Evolutionary conservation across 805 yeast species (phyloP), one percentile per base, ranked within the genome.

Genomic region (Saturnispora besseyi): DNA sequence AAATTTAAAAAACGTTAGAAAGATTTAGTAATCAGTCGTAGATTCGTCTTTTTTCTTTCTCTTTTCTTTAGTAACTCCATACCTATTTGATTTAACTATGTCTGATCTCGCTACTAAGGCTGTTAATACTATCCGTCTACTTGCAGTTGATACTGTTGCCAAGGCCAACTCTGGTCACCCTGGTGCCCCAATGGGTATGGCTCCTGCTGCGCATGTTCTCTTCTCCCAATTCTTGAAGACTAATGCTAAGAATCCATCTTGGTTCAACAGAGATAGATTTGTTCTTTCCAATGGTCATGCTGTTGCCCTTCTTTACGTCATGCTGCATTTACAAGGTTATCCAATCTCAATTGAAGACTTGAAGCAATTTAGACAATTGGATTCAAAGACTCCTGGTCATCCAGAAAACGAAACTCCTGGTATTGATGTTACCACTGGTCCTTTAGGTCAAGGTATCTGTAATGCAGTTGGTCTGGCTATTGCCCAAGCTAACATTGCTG

Each of bases 101-200:
- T 57, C 65, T 46, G 82, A 79, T 53, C 71, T 86, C 62, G 96
- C 90, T 69, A 74, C 73, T 58, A 75, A 75, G 66, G 87, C 96
- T 52, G 75, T 91, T 70, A 76, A 78, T 76, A 87, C 98, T 60
- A 86, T 91, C 74, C 88, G 96, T 74, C 72, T 83, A 53, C 78
- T 91, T 61, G 81, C 98, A 33, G 87, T 86, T 49, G 99, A 91
- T 68, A 81, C 86, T 57, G 95, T 87, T 55, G 76, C 83, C 53
- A 77, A 81, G 71, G 91, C 97, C 62, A 85, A 91, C 72, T 84
- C 96, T 53, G 99, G 99, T 59, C 99, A 91, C 74, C 99, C 99
- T 50, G 99, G 99, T 75, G 98, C 99, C 48, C 98, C 98, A 62
- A 81, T 91, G 79, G 98, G 98, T 56, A 75, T 91, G 71, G 97